Evolutionary conservation across 129 eudicot species (phyloP).

Genomic region (Oenanthe sinensis): DNA sequence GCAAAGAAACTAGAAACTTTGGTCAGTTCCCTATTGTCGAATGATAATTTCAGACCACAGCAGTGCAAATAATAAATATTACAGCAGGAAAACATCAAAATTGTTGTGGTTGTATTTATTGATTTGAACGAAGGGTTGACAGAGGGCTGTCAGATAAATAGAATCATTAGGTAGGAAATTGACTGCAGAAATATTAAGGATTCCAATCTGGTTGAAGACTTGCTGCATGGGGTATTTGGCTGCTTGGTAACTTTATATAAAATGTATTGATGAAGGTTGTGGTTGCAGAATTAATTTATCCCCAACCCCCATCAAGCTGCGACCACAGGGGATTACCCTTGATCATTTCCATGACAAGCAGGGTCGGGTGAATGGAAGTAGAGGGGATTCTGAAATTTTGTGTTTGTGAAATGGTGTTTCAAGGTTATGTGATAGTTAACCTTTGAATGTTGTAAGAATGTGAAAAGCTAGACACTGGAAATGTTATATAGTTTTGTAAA

Average conservation of each 20-base stretch:
- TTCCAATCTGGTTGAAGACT: not conserved
- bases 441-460: constrained; percentile 3
- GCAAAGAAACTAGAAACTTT: constrained; percentile 40
- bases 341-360: not conserved
- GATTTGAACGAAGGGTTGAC: not conserved
- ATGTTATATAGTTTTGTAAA: not conserved
- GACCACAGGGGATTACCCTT: not conserved
- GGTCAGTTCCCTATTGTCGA: constrained; percentile 26
- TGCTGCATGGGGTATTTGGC: not conserved
- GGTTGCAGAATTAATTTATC: too few species aligned
- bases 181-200: too few species aligned
- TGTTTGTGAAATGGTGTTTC: not conserved
- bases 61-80: constrained; percentile 26
- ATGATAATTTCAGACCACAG: constrained; percentile 26
- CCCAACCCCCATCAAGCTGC: not conserved
- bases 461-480: not conserved
- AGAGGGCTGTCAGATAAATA: not conserved
- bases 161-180: not conserved
- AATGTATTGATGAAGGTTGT: not conserved
- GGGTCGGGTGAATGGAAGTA: not conserved
- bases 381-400: not conserved
- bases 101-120: not conserved
- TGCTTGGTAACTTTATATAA: not conserved
- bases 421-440: not conserved
- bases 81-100: not conserved